These are phyloP conservation scores for Oryza longistaminata DNA, from an alignment of 176 grass and related monocot species.

Conservation along the genomic window DNA sequence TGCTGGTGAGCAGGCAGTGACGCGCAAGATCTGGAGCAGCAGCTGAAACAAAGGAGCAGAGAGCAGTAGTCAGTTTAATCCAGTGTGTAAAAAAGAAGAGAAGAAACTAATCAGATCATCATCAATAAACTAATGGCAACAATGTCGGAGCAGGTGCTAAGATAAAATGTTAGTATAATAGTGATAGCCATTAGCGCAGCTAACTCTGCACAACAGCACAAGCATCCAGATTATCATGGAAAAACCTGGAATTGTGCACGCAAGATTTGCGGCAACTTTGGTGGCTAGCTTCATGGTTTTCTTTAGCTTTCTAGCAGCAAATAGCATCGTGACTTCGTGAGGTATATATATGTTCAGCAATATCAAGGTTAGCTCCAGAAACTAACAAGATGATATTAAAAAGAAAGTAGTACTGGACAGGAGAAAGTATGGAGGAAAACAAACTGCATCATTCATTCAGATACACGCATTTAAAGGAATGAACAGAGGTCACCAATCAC, in stretches of 20 bases:
- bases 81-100: not conserved
- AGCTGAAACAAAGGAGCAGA: slow-evolving; percentile 30
- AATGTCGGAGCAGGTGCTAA: not conserved
- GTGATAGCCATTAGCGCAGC: not conserved
- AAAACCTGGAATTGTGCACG: not conserved
- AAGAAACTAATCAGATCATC: not conserved
- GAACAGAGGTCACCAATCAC: no score
- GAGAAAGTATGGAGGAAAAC: not conserved
- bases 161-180: not conserved
- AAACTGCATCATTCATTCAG: not conserved
- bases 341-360: not conserved
- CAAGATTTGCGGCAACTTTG: slow-evolving; percentile 33
- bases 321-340: not conserved
- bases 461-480: not conserved
- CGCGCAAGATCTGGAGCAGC: slow-evolving; percentile 34
- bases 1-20: slow-evolving; percentile 24
- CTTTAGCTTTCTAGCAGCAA: not conserved
- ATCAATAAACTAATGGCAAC: not conserved
- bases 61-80: not conserved
- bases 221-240: slow-evolving; percentile 4
- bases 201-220: not conserved
- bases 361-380: not conserved
- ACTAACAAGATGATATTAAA: not conserved
- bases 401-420: not conserved
- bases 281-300: not conserved